Evolutionary conservation across 306 rosid genomes (phyloP), one percentile per base, ranked within the genome.

Genomic region (Rosa multiflora): DNA sequence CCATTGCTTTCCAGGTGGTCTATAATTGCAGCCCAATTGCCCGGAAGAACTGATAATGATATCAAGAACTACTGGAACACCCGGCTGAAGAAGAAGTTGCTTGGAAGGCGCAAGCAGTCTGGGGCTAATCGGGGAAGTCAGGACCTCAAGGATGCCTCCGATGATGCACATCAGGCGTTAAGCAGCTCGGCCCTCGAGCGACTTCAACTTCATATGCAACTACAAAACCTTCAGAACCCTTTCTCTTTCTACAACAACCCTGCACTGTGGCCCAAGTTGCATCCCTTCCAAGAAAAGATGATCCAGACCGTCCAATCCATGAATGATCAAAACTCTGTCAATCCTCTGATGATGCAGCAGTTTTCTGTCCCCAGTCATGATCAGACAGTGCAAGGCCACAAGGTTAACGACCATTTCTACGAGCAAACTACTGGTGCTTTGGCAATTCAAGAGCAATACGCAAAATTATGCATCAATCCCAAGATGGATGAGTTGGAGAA

Each of bases 31-130:
- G 99, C 99, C 11, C 99, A 93, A 40, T 83, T 96, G 83, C 98
- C 99, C 52, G 99, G 99, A 89, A 91, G 99, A 84, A 96, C 99
- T 13, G 99, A 96, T 55, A 96, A 96, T 39, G 99, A 96, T 78
- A 96, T 96, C 64, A 96, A 96, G 87, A 96, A 96, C 81, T 96
- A 96, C 76, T 96, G 99, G 99, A 96, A 96, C 83, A 96, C 99
- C 13, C 87, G 92, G 26, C 78, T 96, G 89, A 96, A 96, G 88
- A 96, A 96, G 86, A 93, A 96, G 75, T 51, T 96, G 48, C 94
- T 96, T 0, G 99, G 99, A 26, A 91, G 89, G 86, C 90, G 92
- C 66, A 93, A 91, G 81, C 98, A 91, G 62, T 81, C 92, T 0
- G 68, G 75, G 46, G 68, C 42, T 67, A 81, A 73, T 70, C 83